Evolutionary conservation across 1,284 basidiomycete species (phyloP), one percentile per base, ranked within the genome.

Genomic region (Trichosporon inkin): DNA sequence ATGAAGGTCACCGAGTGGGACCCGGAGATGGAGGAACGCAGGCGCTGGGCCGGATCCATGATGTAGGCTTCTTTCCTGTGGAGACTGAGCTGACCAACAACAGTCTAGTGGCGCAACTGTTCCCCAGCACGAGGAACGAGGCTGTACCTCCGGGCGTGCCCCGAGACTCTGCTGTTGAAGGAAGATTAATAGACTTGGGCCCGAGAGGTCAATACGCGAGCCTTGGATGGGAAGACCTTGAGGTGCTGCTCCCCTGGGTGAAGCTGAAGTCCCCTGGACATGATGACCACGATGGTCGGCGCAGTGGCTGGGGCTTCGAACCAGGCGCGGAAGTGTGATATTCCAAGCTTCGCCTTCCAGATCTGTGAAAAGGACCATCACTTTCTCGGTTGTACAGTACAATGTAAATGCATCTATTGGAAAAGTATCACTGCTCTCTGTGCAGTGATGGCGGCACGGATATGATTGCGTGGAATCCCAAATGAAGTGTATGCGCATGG

Each of bases 11-110:
- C 70, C 10, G 75, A 76, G 54, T 69, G 67, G 69, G 68, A 68
- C 37, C 60, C 62, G 2, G 62, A 58, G 22, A 38, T 38, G 1
- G 62, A 64, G 8, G 55, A 57, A 22, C 62, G 67, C 40, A 63
- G 52, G 14, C 53, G 74, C 41, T 78, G 76, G 76, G 74, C 77
- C 19, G 76, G 76, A 16, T 74, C 76, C 0, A 73, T 77, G 67
- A 58, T 78, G 76, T 78, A 51, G 57, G 73, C 28, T 61, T 10
- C 17, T 34, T 8, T 24, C 3, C 3, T 10, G 6, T 39, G 0
- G 47, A 38, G 10, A 34, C 55, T 19, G 5, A 24, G 14, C 65
- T 67, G 49, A 66, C 54, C 10, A 1, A 10, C 10, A 1, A 10
- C 59, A 76, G 74, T 10, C 47, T 78, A 11, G 55, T 78, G 0